These are phyloP conservation scores for Silene conica DNA, from an alignment of 148 eudicot species.

Conservation along the genomic window DNA sequence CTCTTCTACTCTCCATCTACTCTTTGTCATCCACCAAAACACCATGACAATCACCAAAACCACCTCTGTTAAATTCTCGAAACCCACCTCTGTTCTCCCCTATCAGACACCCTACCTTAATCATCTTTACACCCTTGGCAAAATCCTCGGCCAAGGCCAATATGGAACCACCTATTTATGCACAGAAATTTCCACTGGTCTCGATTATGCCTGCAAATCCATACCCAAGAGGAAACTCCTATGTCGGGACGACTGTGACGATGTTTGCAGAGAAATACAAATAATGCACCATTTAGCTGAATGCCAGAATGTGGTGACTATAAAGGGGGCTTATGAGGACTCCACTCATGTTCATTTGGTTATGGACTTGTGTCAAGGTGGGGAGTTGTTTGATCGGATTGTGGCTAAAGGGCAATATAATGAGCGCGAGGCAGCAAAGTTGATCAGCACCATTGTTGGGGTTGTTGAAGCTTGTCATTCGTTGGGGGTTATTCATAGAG, in stretches of 20 bases:
- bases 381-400: conserved; percentile 71
- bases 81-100: conserved; percentile 42
- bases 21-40: background rate
- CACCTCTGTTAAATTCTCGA: conserved; percentile 33
- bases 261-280: conserved; percentile 68
- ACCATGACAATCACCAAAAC: conserved; percentile 25
- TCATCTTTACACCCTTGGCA: conserved; percentile 43
- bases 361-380: conserved; percentile 69
- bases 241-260: conserved; percentile 58
- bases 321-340: conserved; percentile 63
- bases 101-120: conserved; percentile 36
- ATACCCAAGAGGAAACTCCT: conserved; percentile 59
- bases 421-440: conserved; percentile 58
- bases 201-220: conserved; percentile 55
- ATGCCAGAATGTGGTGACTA: conserved; percentile 45
- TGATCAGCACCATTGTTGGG: conserved; percentile 54
- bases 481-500: conserved; percentile 68
- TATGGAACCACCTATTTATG: conserved; percentile 59
- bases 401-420: conserved; percentile 59
- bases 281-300: conserved; percentile 65
- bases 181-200: conserved; percentile 47
- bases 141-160: conserved; percentile 61
- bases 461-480: conserved; percentile 73
- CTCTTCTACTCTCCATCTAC: conserved; percentile 10
- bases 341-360: conserved; percentile 50